Conservation (phyloP, 192 early-diverging fungal species). For the Coemansia sp. region DNA sequence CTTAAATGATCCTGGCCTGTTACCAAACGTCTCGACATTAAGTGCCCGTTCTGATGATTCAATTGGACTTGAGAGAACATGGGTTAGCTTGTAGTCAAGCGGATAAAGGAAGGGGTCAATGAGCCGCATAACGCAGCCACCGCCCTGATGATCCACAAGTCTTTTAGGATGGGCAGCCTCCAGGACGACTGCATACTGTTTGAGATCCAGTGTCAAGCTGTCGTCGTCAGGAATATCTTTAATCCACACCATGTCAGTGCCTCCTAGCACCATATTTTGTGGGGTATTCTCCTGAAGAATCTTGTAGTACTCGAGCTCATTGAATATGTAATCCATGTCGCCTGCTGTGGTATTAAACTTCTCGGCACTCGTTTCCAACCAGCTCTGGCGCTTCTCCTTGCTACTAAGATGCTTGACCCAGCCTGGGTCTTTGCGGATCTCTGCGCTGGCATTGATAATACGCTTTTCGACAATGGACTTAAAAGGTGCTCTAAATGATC, state of each 20-base stretch:
- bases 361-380: not conserved
- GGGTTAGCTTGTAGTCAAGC: slow-evolving; percentile 4
- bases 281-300: not conserved
- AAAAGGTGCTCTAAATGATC: not conserved
- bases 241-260: slow-evolving; percentile 9
- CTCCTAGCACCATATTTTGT: not conserved
- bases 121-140: not conserved
- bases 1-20: not conserved
- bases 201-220: not conserved
- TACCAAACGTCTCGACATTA: not conserved
- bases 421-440: not conserved
- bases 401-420: not conserved
- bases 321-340: not conserved
- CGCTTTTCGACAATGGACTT: not conserved
- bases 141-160: not conserved
- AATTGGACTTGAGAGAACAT: slow-evolving; percentile 7
- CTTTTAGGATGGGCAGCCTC: not conserved
- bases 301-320: slow-evolving; percentile 2
- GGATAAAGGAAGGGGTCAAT: not conserved
- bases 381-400: not conserved
- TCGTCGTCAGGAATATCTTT: not conserved
- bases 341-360: not conserved
- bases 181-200: not conserved
- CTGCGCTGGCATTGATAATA: slow-evolving; percentile 3
- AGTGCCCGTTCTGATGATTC: not conserved